phyloP scores from a whole-genome alignment of 1,284 basidiomycete species.

The Cutaneotrichosporon cavernicola region DNA sequence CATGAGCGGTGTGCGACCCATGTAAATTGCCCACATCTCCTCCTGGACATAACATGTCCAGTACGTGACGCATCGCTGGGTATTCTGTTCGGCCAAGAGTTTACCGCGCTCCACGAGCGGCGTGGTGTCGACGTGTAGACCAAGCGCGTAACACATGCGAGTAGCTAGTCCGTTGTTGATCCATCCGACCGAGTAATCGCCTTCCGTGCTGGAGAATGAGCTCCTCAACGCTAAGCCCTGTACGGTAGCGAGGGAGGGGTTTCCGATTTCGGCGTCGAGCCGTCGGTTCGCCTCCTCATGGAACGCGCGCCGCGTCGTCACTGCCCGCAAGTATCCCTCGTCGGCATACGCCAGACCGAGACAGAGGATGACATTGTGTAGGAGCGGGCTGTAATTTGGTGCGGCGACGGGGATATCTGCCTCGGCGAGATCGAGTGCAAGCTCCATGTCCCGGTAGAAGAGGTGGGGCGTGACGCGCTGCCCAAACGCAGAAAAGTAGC shows the following conservation, averaged over 20 bases:
- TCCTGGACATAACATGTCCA: constrained; percentile 39
- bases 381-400: constrained; percentile 66
- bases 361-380: constrained; percentile 66
- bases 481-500: constrained; percentile 32
- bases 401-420: constrained; percentile 48
- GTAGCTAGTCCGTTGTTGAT: constrained; percentile 30
- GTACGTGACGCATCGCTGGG: constrained; percentile 33
- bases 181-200: constrained; percentile 38
- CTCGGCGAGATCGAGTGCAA: constrained; percentile 34
- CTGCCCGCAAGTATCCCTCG: constrained; percentile 57
- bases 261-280: constrained; percentile 61
- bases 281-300: constrained; percentile 60
- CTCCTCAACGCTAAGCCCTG: constrained; percentile 62
- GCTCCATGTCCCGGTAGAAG: constrained; percentile 28
- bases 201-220: constrained; percentile 59
- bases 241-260: constrained; percentile 62
- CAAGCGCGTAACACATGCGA: constrained; percentile 30
- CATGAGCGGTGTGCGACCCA: constrained; percentile 31
- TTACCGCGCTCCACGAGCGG: constrained; percentile 28
- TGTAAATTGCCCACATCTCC: constrained; percentile 37
- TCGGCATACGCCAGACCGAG: constrained; percentile 63
- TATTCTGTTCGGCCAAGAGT: constrained; percentile 20
- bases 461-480: constrained; percentile 24
- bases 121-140: constrained; percentile 31
- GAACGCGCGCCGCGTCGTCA: constrained; percentile 58